Conservation (phyloP, 176 grass and related monocot species). For the Triticum timopheevii region DNA sequence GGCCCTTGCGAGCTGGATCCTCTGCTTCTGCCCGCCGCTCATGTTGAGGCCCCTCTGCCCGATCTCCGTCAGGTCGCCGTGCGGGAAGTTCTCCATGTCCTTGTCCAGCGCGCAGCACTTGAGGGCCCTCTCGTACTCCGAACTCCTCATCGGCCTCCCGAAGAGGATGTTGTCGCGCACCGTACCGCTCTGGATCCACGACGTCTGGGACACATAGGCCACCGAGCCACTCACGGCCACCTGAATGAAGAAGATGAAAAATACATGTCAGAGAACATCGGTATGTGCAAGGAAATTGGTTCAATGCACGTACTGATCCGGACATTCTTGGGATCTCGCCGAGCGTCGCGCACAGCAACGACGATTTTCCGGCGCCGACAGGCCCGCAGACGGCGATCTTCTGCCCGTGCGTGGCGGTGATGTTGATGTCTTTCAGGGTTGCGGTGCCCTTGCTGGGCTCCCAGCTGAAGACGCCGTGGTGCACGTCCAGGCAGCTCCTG, state of each 20-base stretch:
- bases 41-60: conserved; percentile 76
- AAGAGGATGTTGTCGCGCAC: conserved; percentile 83
- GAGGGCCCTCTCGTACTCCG: conserved; percentile 55
- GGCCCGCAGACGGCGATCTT: conserved; percentile 76
- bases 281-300: background rate
- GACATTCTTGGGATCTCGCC: conserved; percentile 79
- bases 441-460: conserved; percentile 35
- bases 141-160: conserved; percentile 52
- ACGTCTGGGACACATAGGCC: conserved; percentile 69
- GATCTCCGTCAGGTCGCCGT: conserved; percentile 70
- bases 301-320: conserved; percentile 48
- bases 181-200: conserved; percentile 83
- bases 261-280: background rate
- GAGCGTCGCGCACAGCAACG: conserved; percentile 58
- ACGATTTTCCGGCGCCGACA: conserved; percentile 70
- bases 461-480: conserved; percentile 62
- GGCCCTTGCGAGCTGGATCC: conserved; percentile 70
- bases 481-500: conserved; percentile 31
- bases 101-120: conserved; percentile 71
- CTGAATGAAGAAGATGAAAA: conserved; percentile 22
- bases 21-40: conserved; percentile 89
- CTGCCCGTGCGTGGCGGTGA: conserved; percentile 33
- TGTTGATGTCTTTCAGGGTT: conserved; percentile 51
- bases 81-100: conserved; percentile 65
- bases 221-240: conserved; percentile 52